Evolutionary conservation across 2,329 filamentous ascomycete species (phyloP).

Genomic region (Harringtonia aguacate): DNA sequence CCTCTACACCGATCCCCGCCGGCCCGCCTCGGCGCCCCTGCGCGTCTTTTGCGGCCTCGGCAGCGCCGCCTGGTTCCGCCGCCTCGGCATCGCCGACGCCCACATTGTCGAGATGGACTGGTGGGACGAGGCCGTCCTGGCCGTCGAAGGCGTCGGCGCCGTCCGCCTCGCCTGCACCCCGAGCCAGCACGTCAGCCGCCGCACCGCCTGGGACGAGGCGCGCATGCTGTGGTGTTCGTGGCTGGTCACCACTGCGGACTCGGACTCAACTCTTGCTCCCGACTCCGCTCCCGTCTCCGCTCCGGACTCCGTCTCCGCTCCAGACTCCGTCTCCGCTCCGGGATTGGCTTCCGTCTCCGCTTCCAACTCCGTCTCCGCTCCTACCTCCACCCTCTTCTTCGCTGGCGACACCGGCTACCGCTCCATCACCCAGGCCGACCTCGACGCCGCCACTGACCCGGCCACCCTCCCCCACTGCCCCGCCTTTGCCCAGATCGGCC

Average conservation of each 20-base stretch:
- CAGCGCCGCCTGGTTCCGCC: constrained; percentile 54
- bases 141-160: constrained; percentile 12
- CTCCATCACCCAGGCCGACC: constrained; percentile 1
- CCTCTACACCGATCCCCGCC: constrained; percentile 24
- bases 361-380: not conserved
- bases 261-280: not conserved
- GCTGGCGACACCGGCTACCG: constrained; percentile 60
- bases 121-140: constrained; percentile 49
- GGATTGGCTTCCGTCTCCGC: too few relatives aligned
- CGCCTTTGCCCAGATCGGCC: constrained; percentile 75
- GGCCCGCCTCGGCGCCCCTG: not conserved
- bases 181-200: constrained; percentile 55
- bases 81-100: constrained; percentile 37
- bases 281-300: constrained; percentile 50
- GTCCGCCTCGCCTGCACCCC: constrained; percentile 55
- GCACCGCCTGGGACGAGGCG: constrained; percentile 45
- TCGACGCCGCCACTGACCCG: not conserved
- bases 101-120: constrained; percentile 63
- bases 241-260: too few relatives aligned
- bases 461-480: constrained; percentile 53
- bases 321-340: not conserved
- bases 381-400: constrained; percentile 47
- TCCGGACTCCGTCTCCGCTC: constrained; percentile 53
- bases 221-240: constrained; percentile 62
- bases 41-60: constrained; percentile 61